These are phyloP conservation scores for Candida krabiensis DNA, from an alignment of 805 yeast genomes.

Conservation along the genomic window DNA sequence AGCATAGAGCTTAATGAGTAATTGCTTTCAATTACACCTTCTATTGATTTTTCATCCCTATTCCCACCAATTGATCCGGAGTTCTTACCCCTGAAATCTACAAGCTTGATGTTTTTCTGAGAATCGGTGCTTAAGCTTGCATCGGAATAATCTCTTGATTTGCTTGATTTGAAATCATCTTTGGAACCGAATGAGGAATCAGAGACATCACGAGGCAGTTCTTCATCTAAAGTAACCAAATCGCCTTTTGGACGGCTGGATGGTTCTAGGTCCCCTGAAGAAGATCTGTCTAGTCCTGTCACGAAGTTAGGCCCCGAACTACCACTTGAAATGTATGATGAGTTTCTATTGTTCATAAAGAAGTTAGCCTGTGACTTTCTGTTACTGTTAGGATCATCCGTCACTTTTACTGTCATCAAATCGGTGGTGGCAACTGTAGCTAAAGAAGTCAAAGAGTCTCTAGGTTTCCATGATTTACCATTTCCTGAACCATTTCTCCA, in stretches of 20 bases:
- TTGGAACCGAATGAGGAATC: slow-evolving; percentile 6
- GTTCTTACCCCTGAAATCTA: slow-evolving; percentile 46
- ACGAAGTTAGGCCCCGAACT: slow-evolving; percentile 15
- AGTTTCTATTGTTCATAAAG: slow-evolving; percentile 36
- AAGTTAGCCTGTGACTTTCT: slow-evolving; percentile 35
- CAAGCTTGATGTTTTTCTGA: slow-evolving; percentile 39
- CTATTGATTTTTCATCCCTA: slow-evolving; percentile 20
- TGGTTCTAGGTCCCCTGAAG: slow-evolving; percentile 17
- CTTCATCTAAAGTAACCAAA: slow-evolving; percentile 13
- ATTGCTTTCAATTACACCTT: slow-evolving; percentile 23
- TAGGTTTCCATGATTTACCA: slow-evolving; percentile 41
- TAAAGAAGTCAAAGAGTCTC: slow-evolving; percentile 68
- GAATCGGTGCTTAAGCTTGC: slow-evolving; percentile 7
- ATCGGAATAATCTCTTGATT: slow-evolving; percentile 13
- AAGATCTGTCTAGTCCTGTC: slow-evolving; percentile 8
- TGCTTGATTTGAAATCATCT: slow-evolving; percentile 2
- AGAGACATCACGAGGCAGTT: slow-evolving; percentile 11
- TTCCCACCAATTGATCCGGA: slow-evolving; percentile 39
- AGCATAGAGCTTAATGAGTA: slow-evolving; percentile 15
- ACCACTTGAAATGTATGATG: slow-evolving; percentile 15
- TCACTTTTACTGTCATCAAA: slow-evolving; percentile 73
- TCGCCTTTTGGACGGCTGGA: slow-evolving; percentile 9
- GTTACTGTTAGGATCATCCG: slow-evolving; percentile 52
- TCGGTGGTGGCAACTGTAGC: slow-evolving; percentile 88
- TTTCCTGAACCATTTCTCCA: slow-evolving; percentile 53